phyloP scores from a whole-genome alignment of 2,329 filamentous ascomycete species.

The Fusarium chuoi region DNA sequence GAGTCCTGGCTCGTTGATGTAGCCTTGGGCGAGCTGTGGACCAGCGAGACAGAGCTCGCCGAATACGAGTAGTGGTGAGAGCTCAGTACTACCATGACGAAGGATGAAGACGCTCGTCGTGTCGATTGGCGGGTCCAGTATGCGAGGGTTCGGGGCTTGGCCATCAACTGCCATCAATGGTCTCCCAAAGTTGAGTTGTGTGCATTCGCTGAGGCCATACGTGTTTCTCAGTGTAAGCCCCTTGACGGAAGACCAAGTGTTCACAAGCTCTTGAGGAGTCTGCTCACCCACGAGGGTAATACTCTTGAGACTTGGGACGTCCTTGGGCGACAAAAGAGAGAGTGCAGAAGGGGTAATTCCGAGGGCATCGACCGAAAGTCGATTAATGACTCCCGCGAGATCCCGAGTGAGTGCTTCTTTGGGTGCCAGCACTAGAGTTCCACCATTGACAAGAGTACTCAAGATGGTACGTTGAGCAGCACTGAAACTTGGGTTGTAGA shows the following conservation, averaged over 20 bases:
- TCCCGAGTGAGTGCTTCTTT: constrained; percentile 18
- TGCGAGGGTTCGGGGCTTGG: not conserved
- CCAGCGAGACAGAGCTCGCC: constrained; percentile 37
- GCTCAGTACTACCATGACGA: not conserved
- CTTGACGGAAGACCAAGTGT: constrained; percentile 4
- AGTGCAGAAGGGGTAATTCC: constrained; percentile 37
- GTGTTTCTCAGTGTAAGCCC: constrained; percentile 8
- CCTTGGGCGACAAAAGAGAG: constrained; percentile 1
- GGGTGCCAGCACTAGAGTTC: constrained; percentile 19
- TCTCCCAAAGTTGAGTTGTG: constrained; percentile 30
- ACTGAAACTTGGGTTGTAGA: constrained; percentile 38
- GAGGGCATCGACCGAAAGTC: constrained; percentile 22
- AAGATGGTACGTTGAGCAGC: constrained; percentile 36
- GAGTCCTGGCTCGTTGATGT: constrained; percentile 22
- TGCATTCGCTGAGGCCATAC: constrained; percentile 37
- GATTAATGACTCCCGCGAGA: constrained; percentile 18
- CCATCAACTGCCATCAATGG: not conserved
- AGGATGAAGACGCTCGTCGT: constrained; percentile 21
- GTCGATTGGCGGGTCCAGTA: not conserved
- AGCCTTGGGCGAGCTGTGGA: constrained; percentile 30
- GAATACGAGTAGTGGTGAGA: constrained; percentile 12
- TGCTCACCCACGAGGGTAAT: constrained; percentile 30
- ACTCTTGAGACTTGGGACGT: constrained; percentile 14
- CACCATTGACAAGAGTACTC: constrained; percentile 23
- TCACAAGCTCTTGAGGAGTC: constrained; percentile 13